Percentiles rank a stretch among this genome's conserved stretches.
phyloP scores from a whole-genome alignment of 1,284 basidiomycete species.

The Trichosporon asahii region DNA sequence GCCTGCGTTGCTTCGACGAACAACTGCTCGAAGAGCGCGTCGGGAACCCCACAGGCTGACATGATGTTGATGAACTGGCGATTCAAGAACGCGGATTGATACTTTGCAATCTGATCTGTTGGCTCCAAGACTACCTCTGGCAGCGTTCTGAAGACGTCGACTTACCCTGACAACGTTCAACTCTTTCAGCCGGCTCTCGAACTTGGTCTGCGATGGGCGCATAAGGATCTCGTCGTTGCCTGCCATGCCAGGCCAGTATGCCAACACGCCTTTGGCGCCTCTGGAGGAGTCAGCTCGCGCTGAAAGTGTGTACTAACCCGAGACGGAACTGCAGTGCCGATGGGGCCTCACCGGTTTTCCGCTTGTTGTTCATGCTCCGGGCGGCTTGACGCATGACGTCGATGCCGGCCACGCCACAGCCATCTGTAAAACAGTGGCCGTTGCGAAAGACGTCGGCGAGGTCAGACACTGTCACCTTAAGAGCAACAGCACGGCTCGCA shows the following conservation, averaged over 20 bases:
- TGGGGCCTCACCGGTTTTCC: slow-evolving; percentile 32
- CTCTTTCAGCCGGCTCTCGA: slow-evolving; percentile 36
- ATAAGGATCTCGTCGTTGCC: slow-evolving; percentile 37
- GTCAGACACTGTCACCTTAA: slow-evolving; percentile 23
- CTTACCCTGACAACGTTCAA: slow-evolving; percentile 46
- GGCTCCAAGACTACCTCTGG: slow-evolving; percentile 8
- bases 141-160: neutral
- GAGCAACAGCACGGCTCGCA: slow-evolving; percentile 37
- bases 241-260: slow-evolving; percentile 41
- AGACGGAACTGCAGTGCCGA: slow-evolving; percentile 51
- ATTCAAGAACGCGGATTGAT: slow-evolving; percentile 49
- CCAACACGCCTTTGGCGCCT: slow-evolving; percentile 51
- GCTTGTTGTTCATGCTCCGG: slow-evolving; percentile 33
- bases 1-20: slow-evolving; percentile 38
- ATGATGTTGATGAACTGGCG: slow-evolving; percentile 52
- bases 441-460: slow-evolving; percentile 24
- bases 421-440: slow-evolving; percentile 48
- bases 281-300: slow-evolving; percentile 20
- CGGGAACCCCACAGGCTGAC: slow-evolving; percentile 44
- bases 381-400: slow-evolving; percentile 44
- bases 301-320: slow-evolving; percentile 28
- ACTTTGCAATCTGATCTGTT: slow-evolving; percentile 46
- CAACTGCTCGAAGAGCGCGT: slow-evolving; percentile 37
- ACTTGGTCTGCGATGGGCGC: slow-evolving; percentile 48
- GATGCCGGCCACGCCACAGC: slow-evolving; percentile 42